phyloP scores from a whole-genome alignment of 2,329 filamentous ascomycete species.

The Fusarium longipes region DNA sequence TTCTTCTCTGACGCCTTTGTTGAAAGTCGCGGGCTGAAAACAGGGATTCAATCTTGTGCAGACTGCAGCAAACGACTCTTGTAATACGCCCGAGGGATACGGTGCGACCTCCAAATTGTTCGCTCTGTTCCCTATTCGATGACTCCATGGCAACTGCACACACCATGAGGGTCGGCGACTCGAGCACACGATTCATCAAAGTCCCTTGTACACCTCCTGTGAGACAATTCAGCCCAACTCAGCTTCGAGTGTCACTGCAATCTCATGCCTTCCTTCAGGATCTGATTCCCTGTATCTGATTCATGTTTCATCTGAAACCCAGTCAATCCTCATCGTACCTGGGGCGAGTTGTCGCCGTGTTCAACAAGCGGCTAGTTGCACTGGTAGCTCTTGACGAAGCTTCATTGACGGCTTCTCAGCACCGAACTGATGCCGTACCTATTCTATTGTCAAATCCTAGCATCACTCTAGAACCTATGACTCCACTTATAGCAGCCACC shows the following conservation, averaged over 20 bases:
- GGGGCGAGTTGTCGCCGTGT: constrained; percentile 5
- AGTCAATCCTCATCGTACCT: constrained; percentile 11
- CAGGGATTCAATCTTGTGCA: constrained; percentile 45
- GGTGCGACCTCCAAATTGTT: constrained; percentile 27
- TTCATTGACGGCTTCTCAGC: constrained; percentile 9
- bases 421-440: constrained; percentile 13
- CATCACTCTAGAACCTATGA: constrained; percentile 30
- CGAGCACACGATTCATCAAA: constrained; percentile 29
- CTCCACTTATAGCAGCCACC: constrained; percentile 40
- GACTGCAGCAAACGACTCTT: constrained; percentile 33
- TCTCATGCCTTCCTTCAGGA: constrained; percentile 29
- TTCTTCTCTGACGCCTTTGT: constrained; percentile 42
- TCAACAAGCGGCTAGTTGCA: constrained; percentile 2
- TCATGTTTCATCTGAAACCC: constrained; percentile 30
- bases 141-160: constrained; percentile 23
- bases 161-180: constrained; percentile 22
- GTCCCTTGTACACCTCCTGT: constrained; percentile 19
- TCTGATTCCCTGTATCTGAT: constrained; percentile 16
- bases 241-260: constrained; percentile 33
- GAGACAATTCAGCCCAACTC: constrained; percentile 35
- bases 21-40: constrained; percentile 46
- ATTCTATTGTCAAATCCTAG: constrained; percentile 35
- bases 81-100: constrained; percentile 30
- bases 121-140: constrained; percentile 33
- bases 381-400: constrained; percentile 4